These are phyloP conservation scores for Heterobasidion annosum DNA, from an alignment of 1,284 basidiomycete species.

Conservation along the genomic window DNA sequence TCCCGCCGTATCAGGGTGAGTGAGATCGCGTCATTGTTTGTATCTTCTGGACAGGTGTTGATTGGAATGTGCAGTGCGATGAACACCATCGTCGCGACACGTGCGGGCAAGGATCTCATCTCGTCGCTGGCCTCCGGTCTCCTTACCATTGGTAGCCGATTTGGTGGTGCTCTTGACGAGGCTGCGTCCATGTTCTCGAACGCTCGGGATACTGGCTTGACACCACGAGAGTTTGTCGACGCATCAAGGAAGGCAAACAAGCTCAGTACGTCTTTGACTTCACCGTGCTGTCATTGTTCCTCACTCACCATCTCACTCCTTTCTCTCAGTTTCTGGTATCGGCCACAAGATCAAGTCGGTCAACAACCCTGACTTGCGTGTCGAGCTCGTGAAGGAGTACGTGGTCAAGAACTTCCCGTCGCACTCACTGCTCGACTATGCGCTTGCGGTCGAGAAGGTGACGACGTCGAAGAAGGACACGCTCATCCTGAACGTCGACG, in stretches of 20 bases:
- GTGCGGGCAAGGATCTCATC: constrained; percentile 98
- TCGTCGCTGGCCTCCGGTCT: constrained; percentile 95
- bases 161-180: constrained; percentile 99
- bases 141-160: constrained; percentile 95
- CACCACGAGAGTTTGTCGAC: constrained; percentile 97
- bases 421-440: constrained; percentile 90
- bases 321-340: constrained; percentile 79
- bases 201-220: constrained; percentile 86
- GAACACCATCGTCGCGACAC: constrained; percentile 99
- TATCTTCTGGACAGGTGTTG: constrained; percentile 2
- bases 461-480: constrained; percentile 98
- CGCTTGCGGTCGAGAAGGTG: constrained; percentile 97
- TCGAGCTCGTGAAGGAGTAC: constrained; percentile 97
- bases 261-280: constrained; percentile 55
- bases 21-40: constrained; percentile 4
- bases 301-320: constrained; percentile 2
- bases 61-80: constrained; percentile 66
- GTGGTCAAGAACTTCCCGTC: constrained; percentile 94
- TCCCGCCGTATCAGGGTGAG: constrained; percentile 79
- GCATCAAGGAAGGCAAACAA: constrained; percentile 93
- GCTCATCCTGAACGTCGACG: constrained; percentile 94
- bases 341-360: constrained; percentile 99
- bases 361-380: constrained; percentile 95
- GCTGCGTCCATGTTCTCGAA: constrained; percentile 93
- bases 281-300: background rate